These are phyloP conservation scores for Colletotrichum tamarilloi DNA, from an alignment of 2,329 filamentous ascomycete species.

Conservation along the genomic window DNA sequence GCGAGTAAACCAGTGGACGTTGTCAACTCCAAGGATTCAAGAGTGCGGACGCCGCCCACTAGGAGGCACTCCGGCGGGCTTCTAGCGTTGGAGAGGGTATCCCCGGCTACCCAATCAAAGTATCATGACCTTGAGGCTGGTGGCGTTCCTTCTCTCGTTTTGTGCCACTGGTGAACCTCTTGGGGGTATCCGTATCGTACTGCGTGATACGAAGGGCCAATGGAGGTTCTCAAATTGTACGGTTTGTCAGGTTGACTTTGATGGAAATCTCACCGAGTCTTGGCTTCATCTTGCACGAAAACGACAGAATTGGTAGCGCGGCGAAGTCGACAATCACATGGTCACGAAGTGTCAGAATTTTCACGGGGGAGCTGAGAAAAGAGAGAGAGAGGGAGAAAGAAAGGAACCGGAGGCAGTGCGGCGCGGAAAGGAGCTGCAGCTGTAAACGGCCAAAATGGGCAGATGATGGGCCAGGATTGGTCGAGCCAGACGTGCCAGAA, in stretches of 20 bases:
- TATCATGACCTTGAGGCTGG: slow-evolving; percentile 10
- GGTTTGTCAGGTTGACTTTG: not conserved
- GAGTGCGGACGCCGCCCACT: not conserved
- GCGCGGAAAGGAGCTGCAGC: not conserved
- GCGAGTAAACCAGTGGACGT: slow-evolving; percentile 16
- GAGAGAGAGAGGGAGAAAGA: not conserved
- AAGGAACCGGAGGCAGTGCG: not conserved
- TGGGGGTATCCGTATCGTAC: not conserved
- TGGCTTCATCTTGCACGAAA: not conserved
- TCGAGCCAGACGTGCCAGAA: not conserved
- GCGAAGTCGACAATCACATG: slow-evolving; percentile 1
- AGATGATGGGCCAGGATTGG: slow-evolving; percentile 15
- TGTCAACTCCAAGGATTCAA: not conserved
- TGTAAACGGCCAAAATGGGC: slow-evolving; percentile 10
- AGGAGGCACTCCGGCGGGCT: slow-evolving; percentile 6
- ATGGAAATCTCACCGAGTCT: slow-evolving; percentile 9
- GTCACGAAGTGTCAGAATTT: not conserved
- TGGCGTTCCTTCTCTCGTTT: not conserved
- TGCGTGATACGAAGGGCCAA: not conserved
- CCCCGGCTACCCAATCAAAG: slow-evolving; percentile 20
- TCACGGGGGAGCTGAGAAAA: not conserved
- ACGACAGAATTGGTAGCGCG: slow-evolving; percentile 3
- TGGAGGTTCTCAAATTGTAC: not conserved
- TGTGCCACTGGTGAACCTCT: slow-evolving; percentile 17
- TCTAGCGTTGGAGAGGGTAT: slow-evolving; percentile 20